Conservation (phyloP, 2,329 filamentous ascomycete genomes). For the Penicillium sp. region DNA sequence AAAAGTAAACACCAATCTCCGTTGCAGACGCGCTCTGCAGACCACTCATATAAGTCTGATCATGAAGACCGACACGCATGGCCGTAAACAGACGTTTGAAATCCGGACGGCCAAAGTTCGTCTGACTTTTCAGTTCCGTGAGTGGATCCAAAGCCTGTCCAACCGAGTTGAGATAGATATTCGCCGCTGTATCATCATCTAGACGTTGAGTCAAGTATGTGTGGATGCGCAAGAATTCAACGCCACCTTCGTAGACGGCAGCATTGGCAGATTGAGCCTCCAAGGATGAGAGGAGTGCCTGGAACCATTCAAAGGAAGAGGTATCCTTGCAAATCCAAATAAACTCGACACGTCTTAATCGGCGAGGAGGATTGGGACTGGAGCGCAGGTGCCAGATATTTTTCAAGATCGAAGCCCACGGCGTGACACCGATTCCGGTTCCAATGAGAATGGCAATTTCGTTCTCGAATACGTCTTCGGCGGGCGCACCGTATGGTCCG, state of each 20-base stretch:
- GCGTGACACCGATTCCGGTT: constrained; percentile 80
- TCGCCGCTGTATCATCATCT: constrained; percentile 86
- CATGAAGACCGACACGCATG: constrained; percentile 83
- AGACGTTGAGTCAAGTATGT: constrained; percentile 94
- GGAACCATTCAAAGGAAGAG: constrained; percentile 97
- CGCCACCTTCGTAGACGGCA: constrained; percentile 50
- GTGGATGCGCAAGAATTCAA: constrained; percentile 93
- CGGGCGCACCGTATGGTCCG: constrained; percentile 91
- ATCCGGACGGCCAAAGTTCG: constrained; percentile 92
- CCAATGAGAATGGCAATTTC: constrained; percentile 74
- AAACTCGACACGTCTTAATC: constrained; percentile 92
- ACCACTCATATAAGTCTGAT: constrained; percentile 79
- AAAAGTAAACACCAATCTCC: constrained; percentile 96
- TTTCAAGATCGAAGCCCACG: constrained; percentile 83
- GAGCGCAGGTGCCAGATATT: constrained; percentile 97
- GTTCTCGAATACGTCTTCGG: constrained; percentile 96
- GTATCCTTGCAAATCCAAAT: constrained; percentile 99
- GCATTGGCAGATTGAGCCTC: constrained; percentile 77
- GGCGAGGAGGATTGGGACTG: constrained; percentile 78
- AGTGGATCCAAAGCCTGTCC: constrained; percentile 83
- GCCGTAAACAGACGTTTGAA: constrained; percentile 73
- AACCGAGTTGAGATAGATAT: constrained; percentile 94
- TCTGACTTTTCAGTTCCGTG: constrained; percentile 82
- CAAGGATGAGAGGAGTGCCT: constrained; percentile 83
- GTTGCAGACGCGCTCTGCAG: constrained; percentile 71